phyloP scores from a whole-genome alignment of 2,329 filamentous ascomycete genomes.

The Cercospora sesami region DNA sequence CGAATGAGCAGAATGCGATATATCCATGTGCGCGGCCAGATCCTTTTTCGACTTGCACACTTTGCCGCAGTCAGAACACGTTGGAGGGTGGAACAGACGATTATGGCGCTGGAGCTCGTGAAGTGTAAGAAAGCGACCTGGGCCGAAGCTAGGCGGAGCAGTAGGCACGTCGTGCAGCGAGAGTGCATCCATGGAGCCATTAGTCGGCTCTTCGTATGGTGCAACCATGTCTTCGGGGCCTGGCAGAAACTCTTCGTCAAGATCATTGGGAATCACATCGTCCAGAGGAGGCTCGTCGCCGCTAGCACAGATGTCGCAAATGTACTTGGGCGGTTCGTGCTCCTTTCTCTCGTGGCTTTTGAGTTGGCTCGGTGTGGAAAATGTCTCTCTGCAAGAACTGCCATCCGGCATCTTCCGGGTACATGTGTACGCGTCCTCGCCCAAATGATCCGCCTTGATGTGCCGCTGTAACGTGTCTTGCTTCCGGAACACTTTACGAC shows the following conservation, averaged over 20 bases:
- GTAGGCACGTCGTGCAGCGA: conserved; percentile 33
- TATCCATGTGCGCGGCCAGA: conserved; percentile 75
- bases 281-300: conserved; percentile 15
- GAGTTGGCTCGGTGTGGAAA: conserved; percentile 71
- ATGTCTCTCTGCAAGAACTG: conserved; percentile 64
- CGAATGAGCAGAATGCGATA: conserved; percentile 55
- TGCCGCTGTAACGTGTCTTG: conserved; percentile 83
- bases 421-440: conserved; percentile 71
- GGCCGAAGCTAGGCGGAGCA: conserved; percentile 22
- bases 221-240: conserved; percentile 22
- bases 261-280: conserved; percentile 20
- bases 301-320: conserved; percentile 70
- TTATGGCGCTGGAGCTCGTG: conserved; percentile 72
- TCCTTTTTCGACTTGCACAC: conserved; percentile 66
- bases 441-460: conserved; percentile 72
- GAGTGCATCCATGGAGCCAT: conserved; percentile 21
- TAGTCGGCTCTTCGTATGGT: conserved; percentile 13
- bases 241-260: conserved; percentile 28
- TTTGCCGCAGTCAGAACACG: conserved; percentile 72
- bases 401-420: conserved; percentile 54
- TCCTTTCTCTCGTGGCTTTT: conserved; percentile 68
- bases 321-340: conserved; percentile 68
- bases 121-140: conserved; percentile 65
- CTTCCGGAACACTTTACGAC: conserved; percentile 83
- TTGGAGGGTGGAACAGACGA: conserved; percentile 67